phyloP scores from a whole-genome alignment of 306 rosid species.

The Pyrus communis region DNA sequence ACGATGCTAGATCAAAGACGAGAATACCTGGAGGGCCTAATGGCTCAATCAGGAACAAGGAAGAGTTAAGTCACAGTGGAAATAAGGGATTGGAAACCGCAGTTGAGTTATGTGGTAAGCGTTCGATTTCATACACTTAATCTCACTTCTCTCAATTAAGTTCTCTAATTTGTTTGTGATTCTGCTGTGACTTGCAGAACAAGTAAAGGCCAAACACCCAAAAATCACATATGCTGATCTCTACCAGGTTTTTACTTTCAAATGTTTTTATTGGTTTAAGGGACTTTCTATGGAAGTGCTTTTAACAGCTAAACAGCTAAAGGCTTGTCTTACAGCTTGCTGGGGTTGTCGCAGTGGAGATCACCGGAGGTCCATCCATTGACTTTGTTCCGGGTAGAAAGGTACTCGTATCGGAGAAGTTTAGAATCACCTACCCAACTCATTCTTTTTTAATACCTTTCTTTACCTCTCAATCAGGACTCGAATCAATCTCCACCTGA shows the following conservation, averaged over 20 bases:
- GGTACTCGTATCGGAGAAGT: constrained; percentile 23
- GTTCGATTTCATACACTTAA: neutral
- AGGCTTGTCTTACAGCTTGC: constrained; percentile 54
- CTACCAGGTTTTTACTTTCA: constrained; percentile 47
- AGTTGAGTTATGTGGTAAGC: constrained; percentile 61
- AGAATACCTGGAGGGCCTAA: constrained; percentile 56
- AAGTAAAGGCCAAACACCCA: constrained; percentile 67
- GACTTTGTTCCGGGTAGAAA: constrained; percentile 73
- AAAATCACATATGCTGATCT: constrained; percentile 67
- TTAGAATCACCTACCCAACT: neutral
- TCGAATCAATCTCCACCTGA: constrained; percentile 43
- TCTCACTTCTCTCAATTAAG: neutral
- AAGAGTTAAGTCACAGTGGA: constrained; percentile 48
- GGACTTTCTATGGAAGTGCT: neutral
- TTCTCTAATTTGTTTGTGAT: neutral
- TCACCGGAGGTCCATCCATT: constrained; percentile 85
- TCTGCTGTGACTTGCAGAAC: constrained; percentile 34
- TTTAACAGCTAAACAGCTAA: neutral
- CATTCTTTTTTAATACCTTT: neutral
- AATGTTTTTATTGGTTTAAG: neutral
- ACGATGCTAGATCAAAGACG: constrained; percentile 43
- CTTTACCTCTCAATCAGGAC: constrained; percentile 41
- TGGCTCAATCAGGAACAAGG: constrained; percentile 60
- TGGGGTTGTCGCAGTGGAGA: constrained; percentile 85
- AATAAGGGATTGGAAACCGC: constrained; percentile 63